Percentiles rank a stretch among this genome's conserved stretches.
phyloP scores from a whole-genome alignment of 2,329 filamentous ascomycete species.

The Curvularia lunata region DNA sequence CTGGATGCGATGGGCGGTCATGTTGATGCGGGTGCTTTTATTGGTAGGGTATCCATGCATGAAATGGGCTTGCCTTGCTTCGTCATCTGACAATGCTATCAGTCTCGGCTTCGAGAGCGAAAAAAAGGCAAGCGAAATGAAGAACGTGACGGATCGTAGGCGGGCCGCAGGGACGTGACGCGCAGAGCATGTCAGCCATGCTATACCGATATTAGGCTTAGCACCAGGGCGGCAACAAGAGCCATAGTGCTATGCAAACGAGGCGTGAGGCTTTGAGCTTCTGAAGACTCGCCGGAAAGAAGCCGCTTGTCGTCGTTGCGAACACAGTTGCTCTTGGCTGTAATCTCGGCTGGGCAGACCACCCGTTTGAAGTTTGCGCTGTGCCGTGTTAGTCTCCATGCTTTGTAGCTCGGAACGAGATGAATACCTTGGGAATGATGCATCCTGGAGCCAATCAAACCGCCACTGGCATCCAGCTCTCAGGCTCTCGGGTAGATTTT shows the following conservation, averaged over 20 bases:
- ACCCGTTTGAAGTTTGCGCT: conserved; percentile 49
- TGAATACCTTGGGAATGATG: conserved; percentile 41
- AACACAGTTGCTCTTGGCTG: conserved; percentile 42
- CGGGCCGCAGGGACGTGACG: conserved; percentile 24
- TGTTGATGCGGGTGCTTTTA: conserved; percentile 26
- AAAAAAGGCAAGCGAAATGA: conserved; percentile 23
- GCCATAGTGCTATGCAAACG: conserved; percentile 19
- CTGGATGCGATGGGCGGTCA: conserved; percentile 14
- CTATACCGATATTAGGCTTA: conserved; percentile 37
- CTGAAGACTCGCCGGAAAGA: conserved; percentile 16
- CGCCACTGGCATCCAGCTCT: conserved; percentile 41
- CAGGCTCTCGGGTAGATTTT: conserved; percentile 41
- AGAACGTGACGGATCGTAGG: conserved; percentile 32
- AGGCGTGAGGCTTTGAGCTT: conserved; percentile 23
- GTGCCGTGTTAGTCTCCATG: conserved; percentile 30
- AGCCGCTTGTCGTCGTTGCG: conserved; percentile 43
- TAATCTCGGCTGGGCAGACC: conserved; percentile 43
- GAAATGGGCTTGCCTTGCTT: conserved; percentile 24
- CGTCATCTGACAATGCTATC: conserved; percentile 34
- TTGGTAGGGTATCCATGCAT: conserved; percentile 47
- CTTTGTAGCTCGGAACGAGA: conserved; percentile 2
- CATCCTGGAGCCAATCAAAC: conserved; percentile 48
- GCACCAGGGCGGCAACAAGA: conserved; percentile 26
- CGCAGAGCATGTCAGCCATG: conserved; percentile 27
- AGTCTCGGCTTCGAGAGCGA: conserved; percentile 3